phyloP scores from a whole-genome alignment of 257 asterid species.

The Cinchona pubescens region DNA sequence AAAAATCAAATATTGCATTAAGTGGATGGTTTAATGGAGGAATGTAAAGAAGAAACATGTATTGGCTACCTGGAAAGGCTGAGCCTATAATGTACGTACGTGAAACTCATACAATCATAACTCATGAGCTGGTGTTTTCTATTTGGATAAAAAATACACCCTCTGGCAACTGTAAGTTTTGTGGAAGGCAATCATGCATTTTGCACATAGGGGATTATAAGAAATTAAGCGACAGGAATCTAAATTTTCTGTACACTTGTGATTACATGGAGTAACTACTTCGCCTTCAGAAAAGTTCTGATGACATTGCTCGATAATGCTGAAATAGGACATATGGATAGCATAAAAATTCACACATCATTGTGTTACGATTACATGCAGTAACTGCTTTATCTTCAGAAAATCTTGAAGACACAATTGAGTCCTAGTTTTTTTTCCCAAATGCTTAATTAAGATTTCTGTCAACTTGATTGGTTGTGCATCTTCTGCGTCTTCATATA shows the following conservation, averaged over 20 bases:
- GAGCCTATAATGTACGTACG: neutral
- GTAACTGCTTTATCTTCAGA: neutral
- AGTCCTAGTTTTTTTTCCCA: neutral
- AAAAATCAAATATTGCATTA: neutral
- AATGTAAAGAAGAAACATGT: neutral
- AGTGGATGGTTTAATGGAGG: neutral
- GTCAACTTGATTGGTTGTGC: neutral
- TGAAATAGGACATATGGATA: neutral
- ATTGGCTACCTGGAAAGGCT: neutral
- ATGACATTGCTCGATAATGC: neutral
- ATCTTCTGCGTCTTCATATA: neutral
- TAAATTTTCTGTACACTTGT: neutral
- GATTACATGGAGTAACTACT: too few species aligned
- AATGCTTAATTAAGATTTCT: neutral
- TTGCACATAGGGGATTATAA: neutral
- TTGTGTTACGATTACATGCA: neutral
- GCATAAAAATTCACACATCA: neutral
- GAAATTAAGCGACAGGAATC: neutral
- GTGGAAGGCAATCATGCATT: neutral
- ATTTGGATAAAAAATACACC: neutral
- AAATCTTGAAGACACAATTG: neutral
- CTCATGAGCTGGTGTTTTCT: too few species aligned
- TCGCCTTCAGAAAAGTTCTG: neutral
- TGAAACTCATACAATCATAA: too few species aligned
- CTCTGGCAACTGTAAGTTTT: neutral